phyloP scores from a whole-genome alignment of 345 rosid species.

The Toxicodendron radicans region DNA sequence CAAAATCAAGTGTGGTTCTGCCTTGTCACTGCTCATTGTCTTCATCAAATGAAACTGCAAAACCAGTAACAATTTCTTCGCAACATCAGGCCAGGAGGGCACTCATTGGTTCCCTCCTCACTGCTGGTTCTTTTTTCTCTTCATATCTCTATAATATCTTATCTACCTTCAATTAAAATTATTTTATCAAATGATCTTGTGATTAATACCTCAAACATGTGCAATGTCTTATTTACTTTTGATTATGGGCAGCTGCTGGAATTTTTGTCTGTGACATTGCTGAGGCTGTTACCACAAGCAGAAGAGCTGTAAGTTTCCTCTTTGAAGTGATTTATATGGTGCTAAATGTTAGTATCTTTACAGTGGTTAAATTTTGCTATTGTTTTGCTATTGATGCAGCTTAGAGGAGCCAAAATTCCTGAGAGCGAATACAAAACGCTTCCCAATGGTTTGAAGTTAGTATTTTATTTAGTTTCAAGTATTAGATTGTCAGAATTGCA shows the following conservation, averaged over 20 bases:
- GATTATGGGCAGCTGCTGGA: conserved; percentile 49
- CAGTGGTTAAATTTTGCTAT: conserved; percentile 6
- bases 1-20: conserved; percentile 22
- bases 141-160: not conserved
- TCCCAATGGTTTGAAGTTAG: conserved; percentile 85
- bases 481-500: conserved; percentile 1
- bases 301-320: conserved; percentile 73
- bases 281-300: conserved; percentile 60
- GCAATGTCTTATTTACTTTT: conserved; percentile 9
- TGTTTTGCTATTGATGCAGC: conserved; percentile 48
- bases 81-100: conserved; percentile 54
- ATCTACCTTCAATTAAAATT: not conserved
- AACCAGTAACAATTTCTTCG: conserved; percentile 24
- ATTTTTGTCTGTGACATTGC: conserved; percentile 47
- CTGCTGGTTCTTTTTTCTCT: conserved; percentile 42
- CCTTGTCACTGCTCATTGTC: conserved; percentile 50
- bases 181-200: no score
- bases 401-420: conserved; percentile 81
- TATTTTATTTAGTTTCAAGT: conserved; percentile 15
- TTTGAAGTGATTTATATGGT: not conserved
- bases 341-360: not conserved
- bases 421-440: conserved; percentile 81
- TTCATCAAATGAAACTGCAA: conserved; percentile 30
- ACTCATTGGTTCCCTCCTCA: conserved; percentile 56
- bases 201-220: not conserved